phyloP scores from a whole-genome alignment of 345 rosid genomes.

The Abelmoschus esculentus region DNA sequence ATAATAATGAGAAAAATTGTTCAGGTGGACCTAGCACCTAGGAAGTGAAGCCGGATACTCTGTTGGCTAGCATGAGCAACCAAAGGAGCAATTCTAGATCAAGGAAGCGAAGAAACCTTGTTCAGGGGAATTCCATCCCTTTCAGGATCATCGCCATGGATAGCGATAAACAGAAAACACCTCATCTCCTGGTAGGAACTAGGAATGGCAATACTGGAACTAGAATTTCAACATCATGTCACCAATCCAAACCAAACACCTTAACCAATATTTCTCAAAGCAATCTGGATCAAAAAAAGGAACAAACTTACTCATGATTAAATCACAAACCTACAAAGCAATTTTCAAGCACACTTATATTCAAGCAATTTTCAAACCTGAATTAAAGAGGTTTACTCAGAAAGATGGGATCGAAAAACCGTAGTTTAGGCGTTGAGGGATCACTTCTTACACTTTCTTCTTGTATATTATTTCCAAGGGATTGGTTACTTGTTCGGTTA shows the following conservation, averaged over 20 bases:
- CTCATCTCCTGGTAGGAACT: constrained; percentile 83
- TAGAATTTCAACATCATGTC: constrained; percentile 81
- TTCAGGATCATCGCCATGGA: constrained; percentile 87
- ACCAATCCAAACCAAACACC: constrained; percentile 26
- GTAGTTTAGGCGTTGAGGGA: too few species aligned
- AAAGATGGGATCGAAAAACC: too few species aligned
- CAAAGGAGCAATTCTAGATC: constrained; percentile 43
- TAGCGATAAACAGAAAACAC: constrained; percentile 71
- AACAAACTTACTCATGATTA: constrained; percentile 39
- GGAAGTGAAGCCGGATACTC: constrained; percentile 70
- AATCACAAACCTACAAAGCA: too few species aligned
- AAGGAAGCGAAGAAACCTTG: constrained; percentile 39
- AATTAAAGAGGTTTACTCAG: too few species aligned
- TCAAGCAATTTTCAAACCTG: too few species aligned
- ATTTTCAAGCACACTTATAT: too few species aligned
- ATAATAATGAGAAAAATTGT: too few species aligned
- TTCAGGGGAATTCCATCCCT: constrained; percentile 87
- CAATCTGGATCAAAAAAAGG: constrained; percentile 13
- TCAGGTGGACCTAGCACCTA: too few species aligned
- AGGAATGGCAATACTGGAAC: constrained; percentile 79
- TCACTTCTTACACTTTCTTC: too few species aligned
- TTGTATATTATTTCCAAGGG: too few species aligned
- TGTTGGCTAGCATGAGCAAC: constrained; percentile 81
- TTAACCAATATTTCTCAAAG: constrained; percentile 20
- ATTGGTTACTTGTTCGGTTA: too few species aligned